Percentiles rank a stretch among this genome's conserved stretches.
Evolutionary conservation across 2,329 filamentous ascomycete genomes (phyloP).

Genomic region (Sclerotinia subarctica): DNA sequence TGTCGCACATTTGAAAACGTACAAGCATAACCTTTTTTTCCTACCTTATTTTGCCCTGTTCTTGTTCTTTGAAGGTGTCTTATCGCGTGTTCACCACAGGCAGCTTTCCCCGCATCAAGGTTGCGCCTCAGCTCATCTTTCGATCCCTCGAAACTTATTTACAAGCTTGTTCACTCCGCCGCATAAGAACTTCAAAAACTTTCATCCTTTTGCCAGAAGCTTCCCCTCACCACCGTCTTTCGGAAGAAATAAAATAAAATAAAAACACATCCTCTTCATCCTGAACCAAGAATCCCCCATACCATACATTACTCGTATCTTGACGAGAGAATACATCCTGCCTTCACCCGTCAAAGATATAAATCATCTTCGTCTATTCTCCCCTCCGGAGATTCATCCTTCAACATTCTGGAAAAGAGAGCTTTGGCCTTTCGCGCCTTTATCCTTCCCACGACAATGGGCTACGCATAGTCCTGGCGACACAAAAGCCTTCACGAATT

Average conservation of each 20-base stretch:
- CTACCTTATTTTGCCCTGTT: not conserved
- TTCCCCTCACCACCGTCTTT: conserved; percentile 6
- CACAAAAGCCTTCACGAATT: conserved; percentile 31
- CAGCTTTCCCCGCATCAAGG: conserved; percentile 22
- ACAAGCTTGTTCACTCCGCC: conserved; percentile 7
- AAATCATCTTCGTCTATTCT: not conserved
- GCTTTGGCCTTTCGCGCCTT: conserved; percentile 25
- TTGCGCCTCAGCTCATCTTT: conserved; percentile 21
- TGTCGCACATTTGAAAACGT: conserved; percentile 13
- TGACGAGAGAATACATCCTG: not conserved
- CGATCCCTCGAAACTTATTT: conserved; percentile 19
- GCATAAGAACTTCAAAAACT: conserved; percentile 10
- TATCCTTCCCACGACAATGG: conserved; percentile 34
- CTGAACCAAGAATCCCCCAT: not conserved
- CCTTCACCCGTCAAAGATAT: not conserved
- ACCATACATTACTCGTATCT: not conserved
- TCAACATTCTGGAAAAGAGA: not conserved
- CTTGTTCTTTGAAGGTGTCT: conserved; percentile 18
- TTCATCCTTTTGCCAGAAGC: not conserved
- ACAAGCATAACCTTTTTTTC: conserved; percentile 5
- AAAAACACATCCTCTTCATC: not conserved
- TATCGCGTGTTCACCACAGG: conserved; percentile 19
- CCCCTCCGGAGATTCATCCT: not conserved
- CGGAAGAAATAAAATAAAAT: no score
- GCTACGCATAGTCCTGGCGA: conserved; percentile 36